phyloP scores from a whole-genome alignment of 768 basidiomycete genomes.

The Russula lepida region DNA sequence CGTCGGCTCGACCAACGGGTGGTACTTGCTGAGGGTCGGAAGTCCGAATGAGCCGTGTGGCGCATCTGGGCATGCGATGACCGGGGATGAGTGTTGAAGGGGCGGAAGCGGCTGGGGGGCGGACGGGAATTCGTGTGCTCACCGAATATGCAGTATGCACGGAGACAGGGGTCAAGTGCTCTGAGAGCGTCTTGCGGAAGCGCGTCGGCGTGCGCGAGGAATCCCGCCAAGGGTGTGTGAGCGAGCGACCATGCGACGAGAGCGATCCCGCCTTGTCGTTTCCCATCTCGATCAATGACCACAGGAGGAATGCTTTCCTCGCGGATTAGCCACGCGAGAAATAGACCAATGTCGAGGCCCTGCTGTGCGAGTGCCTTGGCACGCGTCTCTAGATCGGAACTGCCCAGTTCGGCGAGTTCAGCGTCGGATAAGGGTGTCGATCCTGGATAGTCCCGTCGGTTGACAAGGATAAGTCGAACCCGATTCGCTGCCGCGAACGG shows the following conservation, averaged over 20 bases:
- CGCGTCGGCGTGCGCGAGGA: conserved; percentile 12
- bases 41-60: conserved; percentile 14
- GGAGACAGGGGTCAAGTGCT: conserved; percentile 9
- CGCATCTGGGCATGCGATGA: conserved; percentile 5
- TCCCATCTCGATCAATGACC: background rate
- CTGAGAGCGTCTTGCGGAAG: conserved; percentile 11
- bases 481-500: conserved; percentile 19
- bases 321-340: conserved; percentile 19
- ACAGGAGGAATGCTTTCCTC: conserved; percentile 8
- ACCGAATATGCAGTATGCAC: conserved; percentile 20
- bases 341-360: conserved; percentile 15
- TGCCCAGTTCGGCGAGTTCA: conserved; percentile 21
- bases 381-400: conserved; percentile 10
- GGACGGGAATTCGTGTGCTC: background rate
- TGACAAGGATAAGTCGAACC: conserved; percentile 23
- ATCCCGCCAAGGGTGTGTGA: conserved; percentile 10
- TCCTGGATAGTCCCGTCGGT: conserved; percentile 23
- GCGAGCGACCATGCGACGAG: conserved; percentile 21
- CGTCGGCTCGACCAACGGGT: conserved; percentile 12
- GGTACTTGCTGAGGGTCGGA: conserved; percentile 11
- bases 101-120: background rate
- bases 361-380: conserved; percentile 9
- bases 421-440: conserved; percentile 20
- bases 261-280: conserved; percentile 12
- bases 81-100: background rate